Evolutionary conservation across 106 monocot genomes (phyloP), one percentile per base, ranked within the genome.

Genomic region (Acorus gramineus): DNA sequence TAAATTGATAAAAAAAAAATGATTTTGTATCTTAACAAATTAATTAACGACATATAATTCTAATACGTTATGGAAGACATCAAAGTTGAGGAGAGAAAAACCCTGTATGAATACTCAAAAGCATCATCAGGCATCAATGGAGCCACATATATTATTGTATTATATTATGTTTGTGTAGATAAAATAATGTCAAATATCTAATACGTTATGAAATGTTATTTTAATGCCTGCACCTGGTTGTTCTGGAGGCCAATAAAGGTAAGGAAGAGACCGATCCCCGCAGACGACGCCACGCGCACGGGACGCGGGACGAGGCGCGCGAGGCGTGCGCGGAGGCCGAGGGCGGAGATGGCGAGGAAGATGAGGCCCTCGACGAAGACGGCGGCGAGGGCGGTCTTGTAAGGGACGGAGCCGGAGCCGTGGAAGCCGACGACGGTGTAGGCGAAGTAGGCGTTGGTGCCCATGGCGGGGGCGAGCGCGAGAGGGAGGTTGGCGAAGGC

Each of bases 391-490:
- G 86, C 86, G 43, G 69, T 79, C 11, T 72, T 46, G 76, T 86
- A 86, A 3, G 77, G 48, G 50, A 86, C 76, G 49, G 66, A 76
- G 44, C 82, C 86, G 50, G 82, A 79, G 55, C 82, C 82, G 59
- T 86, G 86, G 76, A 76, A 86, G 10, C 86, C 82, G 11, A 86
- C 82, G 57, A 82, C 82, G 45, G 75, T 78, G 76, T 86, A 86
- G 49, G 86, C 79, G 56, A 86, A 85, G 71, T 85, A 85, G 14
- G 85, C 85, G 65, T 85, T 85, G 14, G 74, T 69, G 28, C 85
- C 85, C 85, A 85, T 85, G 10, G 82, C 82, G 10, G 86, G 86
- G 14, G 83, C 82, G 53, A 79, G 76, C 28, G 76, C 86, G 7
- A 86, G 52, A 7, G 86, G 82, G 45, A 86, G 73, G 64, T 86